These are phyloP conservation scores for Mycena latifolia DNA, from an alignment of 768 basidiomycete genomes.

Conservation along the genomic window DNA sequence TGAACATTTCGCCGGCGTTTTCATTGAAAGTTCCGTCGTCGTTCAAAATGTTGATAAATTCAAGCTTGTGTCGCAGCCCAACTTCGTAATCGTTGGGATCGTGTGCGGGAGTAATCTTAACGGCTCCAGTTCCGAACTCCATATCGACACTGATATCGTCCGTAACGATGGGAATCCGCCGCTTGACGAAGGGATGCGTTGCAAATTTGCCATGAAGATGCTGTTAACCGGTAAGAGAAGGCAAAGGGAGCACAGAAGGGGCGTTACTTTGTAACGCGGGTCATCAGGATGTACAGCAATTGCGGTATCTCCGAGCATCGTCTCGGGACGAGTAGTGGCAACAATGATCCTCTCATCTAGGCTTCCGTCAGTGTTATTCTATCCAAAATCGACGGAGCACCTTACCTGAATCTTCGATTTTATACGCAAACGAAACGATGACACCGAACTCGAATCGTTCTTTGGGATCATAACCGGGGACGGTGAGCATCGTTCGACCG, in stretches of 20 bases:
- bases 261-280: constrained; percentile 79
- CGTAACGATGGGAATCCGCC: constrained; percentile 88
- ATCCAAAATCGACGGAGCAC: background rate
- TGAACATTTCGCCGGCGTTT: constrained; percentile 85
- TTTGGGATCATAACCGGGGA: constrained; percentile 96
- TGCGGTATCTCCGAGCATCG: constrained; percentile 98
- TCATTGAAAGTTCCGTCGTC: constrained; percentile 97
- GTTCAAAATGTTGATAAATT: constrained; percentile 95
- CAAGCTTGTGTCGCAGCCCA: constrained; percentile 86
- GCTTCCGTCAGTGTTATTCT: background rate
- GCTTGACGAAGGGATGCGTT: constrained; percentile 88
- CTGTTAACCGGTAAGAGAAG: constrained; percentile 45
- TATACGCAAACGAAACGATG: constrained; percentile 96
- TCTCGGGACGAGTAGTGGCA: constrained; percentile 98
- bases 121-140: constrained; percentile 97
- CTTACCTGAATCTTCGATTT: constrained; percentile 85
- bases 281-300: constrained; percentile 98
- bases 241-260: background rate
- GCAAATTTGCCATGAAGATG: constrained; percentile 96
- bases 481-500: constrained; percentile 87
- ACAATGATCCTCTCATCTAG: constrained; percentile 91
- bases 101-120: constrained; percentile 99
- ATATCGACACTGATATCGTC: constrained; percentile 94
- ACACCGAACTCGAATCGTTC: constrained; percentile 98
- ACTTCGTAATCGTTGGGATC: constrained; percentile 98